Conservation (phyloP, 495 filamentous ascomycete genomes). For the Beverwykella pulmonaria region DNA sequence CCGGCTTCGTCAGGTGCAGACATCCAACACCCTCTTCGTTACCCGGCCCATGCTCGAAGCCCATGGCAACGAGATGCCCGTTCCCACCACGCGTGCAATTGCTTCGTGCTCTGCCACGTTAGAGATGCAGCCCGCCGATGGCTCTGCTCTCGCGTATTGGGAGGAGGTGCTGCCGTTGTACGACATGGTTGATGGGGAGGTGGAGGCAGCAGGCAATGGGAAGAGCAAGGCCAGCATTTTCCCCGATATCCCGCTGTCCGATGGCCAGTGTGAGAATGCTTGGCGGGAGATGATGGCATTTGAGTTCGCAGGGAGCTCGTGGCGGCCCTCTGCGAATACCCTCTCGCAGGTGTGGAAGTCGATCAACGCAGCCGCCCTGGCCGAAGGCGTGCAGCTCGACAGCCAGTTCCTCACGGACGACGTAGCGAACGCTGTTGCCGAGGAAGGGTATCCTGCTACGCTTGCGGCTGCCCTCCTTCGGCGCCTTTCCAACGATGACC, state of each 20-base stretch:
- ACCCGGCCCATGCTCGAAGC: constrained; percentile 52
- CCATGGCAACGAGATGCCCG: constrained; percentile 42
- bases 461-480: constrained; percentile 22
- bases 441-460: constrained; percentile 44
- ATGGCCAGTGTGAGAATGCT: constrained; percentile 43
- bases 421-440: constrained; percentile 44
- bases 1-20: constrained; percentile 84
- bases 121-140: constrained; percentile 51
- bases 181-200: constrained; percentile 27
- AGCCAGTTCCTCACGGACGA: constrained; percentile 54
- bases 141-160: constrained; percentile 38
- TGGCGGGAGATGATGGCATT: constrained; percentile 48
- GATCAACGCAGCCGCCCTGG: constrained; percentile 33
- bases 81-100: constrained; percentile 58
- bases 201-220: constrained; percentile 30
- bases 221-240: constrained; percentile 43
- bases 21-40: constrained; percentile 82
- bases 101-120: constrained; percentile 74
- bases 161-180: constrained; percentile 41
- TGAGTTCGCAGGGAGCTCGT: constrained; percentile 41
- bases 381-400: constrained; percentile 33
- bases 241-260: constrained; percentile 45
- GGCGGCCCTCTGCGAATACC: constrained; percentile 39
- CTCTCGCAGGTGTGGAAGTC: constrained; percentile 43
- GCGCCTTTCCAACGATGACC: constrained; percentile 12